Evolutionary conservation across 2,329 filamentous ascomycete genomes (phyloP), one percentile per base, ranked within the genome.

Genomic region (Alternaria metachromatica): DNA sequence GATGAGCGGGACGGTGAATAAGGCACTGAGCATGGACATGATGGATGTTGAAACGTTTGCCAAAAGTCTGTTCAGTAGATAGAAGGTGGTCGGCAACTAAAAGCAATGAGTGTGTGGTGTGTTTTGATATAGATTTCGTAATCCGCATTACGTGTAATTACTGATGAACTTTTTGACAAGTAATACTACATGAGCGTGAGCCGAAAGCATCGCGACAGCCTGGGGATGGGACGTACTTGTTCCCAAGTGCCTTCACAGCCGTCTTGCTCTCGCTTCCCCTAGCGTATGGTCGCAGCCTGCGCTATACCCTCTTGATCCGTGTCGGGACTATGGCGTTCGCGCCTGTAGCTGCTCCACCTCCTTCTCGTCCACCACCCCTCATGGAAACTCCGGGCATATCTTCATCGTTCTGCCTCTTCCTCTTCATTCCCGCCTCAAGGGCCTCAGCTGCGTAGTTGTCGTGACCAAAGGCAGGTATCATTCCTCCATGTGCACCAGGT

Each of bases 1-100:
- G 8, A 79, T 82, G 71, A 74, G 81, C 10, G 72, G 72, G 64
- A 90, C 87, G 8, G 70, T 87, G 66, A 91, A 90, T 76, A 64
- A 70, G 3, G 70, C 83, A 73, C 77, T 84, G 41, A 82, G 82
- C 0, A 84, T 90, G 25, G 53, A 74, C 1, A 76, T 85, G 69
- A 80, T 76, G 58, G 79, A 80, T 64, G 77, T 87, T 0, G 80
- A 80, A 63, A 77, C 70, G 10, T 87, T 78, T 73, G 72, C 76
- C 1, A 43, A n/a, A 11, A 44, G 50, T 8, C 4, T 63, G 9
- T 55, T 63, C 2, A 28, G 33, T 11, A 20, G 33, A n/a, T 25
- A 41, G 43, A 20, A n/a, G 13, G 15, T 10, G 11, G 33, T 53
- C 26, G 18, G n/a, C 15, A 13, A 45, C 13, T 6, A 6, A 4